Conservation (phyloP, 345 rosid species). For the Euphorbia tirucalli region DNA sequence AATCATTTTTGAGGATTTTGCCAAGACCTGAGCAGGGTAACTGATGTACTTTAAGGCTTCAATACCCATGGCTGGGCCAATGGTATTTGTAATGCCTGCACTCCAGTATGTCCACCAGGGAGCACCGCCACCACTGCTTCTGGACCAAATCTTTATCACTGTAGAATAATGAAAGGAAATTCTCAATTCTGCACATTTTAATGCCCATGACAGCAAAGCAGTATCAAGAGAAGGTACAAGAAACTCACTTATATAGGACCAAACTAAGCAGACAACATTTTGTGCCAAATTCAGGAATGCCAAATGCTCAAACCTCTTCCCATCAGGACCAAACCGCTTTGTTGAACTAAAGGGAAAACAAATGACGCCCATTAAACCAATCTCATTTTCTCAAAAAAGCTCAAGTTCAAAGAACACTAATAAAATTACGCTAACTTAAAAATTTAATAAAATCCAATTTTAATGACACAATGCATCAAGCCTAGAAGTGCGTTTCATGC, state of each 20-base stretch:
- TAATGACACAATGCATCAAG: no score
- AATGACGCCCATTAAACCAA: neutral
- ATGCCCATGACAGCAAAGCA: neutral
- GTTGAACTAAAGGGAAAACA: conserved; percentile 53
- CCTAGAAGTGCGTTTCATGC: no score
- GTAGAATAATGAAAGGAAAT: neutral
- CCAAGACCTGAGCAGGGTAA: conserved; percentile 97
- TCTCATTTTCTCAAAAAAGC: neutral
- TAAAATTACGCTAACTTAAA: neutral
- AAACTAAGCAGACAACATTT: conserved; percentile 78
- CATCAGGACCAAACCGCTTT: conserved; percentile 79
- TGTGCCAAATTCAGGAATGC: conserved; percentile 92
- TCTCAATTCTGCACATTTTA: neutral
- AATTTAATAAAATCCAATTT: neutral
- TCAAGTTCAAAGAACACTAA: neutral
- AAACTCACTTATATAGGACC: conserved; percentile 89
- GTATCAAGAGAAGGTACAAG: neutral
- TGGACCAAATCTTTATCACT: conserved; percentile 97
- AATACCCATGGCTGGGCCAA: conserved; percentile 98
- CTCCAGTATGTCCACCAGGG: conserved; percentile 98
- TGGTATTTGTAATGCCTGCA: conserved; percentile 93
- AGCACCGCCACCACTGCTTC: conserved; percentile 58
- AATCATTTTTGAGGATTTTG: conserved; percentile 96
- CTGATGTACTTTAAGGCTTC: conserved; percentile 96
- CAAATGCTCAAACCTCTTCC: conserved; percentile 84